Evolutionary conservation across 495 filamentous ascomycete genomes (phyloP).

Genomic region (Neurospora sp.): DNA sequence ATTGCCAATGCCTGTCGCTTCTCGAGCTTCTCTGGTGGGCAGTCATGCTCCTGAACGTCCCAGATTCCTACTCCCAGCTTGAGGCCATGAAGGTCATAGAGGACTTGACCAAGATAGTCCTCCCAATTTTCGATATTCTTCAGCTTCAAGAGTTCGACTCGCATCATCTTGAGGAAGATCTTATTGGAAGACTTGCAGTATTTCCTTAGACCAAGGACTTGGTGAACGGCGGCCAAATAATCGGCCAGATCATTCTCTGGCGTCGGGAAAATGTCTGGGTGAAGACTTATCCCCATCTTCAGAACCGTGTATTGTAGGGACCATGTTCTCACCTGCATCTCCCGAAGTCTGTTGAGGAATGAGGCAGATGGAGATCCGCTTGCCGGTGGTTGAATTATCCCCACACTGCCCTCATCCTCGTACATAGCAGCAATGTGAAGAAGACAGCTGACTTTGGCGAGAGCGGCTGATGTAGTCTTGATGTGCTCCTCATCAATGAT

Average conservation of each 20-base stretch:
- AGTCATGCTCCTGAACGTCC: constrained; percentile 65
- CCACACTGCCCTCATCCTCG: constrained; percentile 72
- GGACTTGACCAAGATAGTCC: constrained; percentile 69
- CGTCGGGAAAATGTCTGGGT: constrained; percentile 47
- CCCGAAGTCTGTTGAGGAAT: constrained; percentile 65
- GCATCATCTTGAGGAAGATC: constrained; percentile 80
- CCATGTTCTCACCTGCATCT: constrained; percentile 87
- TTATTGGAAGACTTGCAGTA: constrained; percentile 79
- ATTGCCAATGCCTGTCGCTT: constrained; percentile 64
- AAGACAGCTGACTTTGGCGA: constrained; percentile 57
- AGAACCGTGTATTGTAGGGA: constrained; percentile 64
- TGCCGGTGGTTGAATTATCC: constrained; percentile 41
- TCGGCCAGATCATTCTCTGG: constrained; percentile 61
- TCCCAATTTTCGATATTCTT: constrained; percentile 60
- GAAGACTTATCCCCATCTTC: constrained; percentile 63
- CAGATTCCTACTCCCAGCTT: constrained; percentile 61
- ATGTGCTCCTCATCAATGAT: constrained; percentile 74
- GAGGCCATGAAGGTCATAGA: constrained; percentile 82
- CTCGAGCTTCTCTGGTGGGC: constrained; percentile 63
- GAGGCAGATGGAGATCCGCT: constrained; percentile 30
- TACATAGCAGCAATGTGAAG: constrained; percentile 69
- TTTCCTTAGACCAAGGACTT: constrained; percentile 73
- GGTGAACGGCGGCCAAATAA: constrained; percentile 68
- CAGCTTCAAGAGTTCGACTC: constrained; percentile 61
- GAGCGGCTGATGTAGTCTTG: constrained; percentile 54